Evolutionary conservation across 1,139 yeast genomes (phyloP).

Genomic region (Candida neerlandica): DNA sequence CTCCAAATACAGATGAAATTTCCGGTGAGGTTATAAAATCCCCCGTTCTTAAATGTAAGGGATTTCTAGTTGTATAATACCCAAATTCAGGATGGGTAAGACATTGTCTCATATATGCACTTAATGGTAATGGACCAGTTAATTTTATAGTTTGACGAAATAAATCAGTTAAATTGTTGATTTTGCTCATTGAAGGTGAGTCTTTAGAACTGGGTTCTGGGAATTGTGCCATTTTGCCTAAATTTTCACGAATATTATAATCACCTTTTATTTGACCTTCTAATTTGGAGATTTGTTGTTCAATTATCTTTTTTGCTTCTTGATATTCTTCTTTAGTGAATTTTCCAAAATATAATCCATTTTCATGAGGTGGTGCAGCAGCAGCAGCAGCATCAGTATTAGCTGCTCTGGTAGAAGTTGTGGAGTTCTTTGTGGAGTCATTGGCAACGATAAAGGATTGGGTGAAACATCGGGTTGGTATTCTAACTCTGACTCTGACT

Average conservation of each 20-base stretch:
- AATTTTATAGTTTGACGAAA: slow-evolving; percentile 59
- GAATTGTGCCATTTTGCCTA: slow-evolving; percentile 40
- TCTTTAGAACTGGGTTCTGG: slow-evolving; percentile 23
- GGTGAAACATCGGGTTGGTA: background rate
- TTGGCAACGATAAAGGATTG: background rate
- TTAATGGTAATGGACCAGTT: slow-evolving; percentile 75
- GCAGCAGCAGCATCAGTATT: too few species aligned
- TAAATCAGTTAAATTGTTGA: slow-evolving; percentile 40
- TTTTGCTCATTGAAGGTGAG: slow-evolving; percentile 18
- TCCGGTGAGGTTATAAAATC: slow-evolving; percentile 89
- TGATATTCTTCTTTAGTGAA: slow-evolving; percentile 47
- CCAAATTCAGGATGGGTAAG: slow-evolving; percentile 78
- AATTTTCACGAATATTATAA: slow-evolving; percentile 36
- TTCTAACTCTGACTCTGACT: background rate
- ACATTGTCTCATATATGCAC: slow-evolving; percentile 82
- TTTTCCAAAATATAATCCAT: slow-evolving; percentile 29
- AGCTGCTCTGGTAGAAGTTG: too few species aligned
- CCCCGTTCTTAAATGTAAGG: slow-evolving; percentile 62
- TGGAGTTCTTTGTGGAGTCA: background rate
- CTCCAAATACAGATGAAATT: slow-evolving; percentile 87
- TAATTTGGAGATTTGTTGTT: slow-evolving; percentile 35
- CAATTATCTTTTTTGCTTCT: slow-evolving; percentile 37
- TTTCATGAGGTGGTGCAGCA: slow-evolving; percentile 16
- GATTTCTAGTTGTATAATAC: slow-evolving; percentile 77
- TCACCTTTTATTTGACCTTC: slow-evolving; percentile 46